A percentile compares a stretch with the other conserved stretches of the same genome.
These are phyloP conservation scores for Cladophialophora carrionii DNA, from an alignment of 2,329 filamentous ascomycete genomes.

Conservation along the genomic window DNA sequence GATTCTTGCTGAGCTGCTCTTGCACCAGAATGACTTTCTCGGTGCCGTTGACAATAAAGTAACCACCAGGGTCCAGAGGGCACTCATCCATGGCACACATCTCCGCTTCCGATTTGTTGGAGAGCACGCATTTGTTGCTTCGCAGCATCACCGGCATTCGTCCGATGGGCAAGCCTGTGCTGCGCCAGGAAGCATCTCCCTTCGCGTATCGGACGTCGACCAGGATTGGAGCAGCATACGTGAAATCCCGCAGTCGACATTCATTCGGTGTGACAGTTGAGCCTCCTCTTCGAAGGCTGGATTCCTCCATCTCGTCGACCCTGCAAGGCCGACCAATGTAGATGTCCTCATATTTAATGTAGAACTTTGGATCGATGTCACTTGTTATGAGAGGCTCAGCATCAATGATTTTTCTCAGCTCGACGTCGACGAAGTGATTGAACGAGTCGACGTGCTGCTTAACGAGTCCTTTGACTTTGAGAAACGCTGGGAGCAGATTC, in stretches of 20 bases:
- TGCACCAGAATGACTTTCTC: constrained; percentile 99
- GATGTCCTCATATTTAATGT: constrained; percentile 84
- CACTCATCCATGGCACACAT: constrained; percentile 96
- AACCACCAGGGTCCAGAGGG: constrained; percentile 91
- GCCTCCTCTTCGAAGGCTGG: constrained; percentile 52
- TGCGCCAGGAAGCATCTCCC: constrained; percentile 74
- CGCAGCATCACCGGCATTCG: constrained; percentile 96
- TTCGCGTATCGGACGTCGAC: constrained; percentile 90
- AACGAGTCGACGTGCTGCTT: constrained; percentile 99
- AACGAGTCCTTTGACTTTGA: constrained; percentile 94
- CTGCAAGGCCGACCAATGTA: constrained; percentile 81
- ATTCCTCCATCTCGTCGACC: constrained; percentile 70
- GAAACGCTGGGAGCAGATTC: constrained; percentile 93
- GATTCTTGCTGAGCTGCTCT: constrained; percentile 98
- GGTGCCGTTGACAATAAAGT: constrained; percentile 96
- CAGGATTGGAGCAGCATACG: constrained; percentile 92
- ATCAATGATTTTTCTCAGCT: constrained; percentile 94
- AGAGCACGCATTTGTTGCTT: constrained; percentile 88
- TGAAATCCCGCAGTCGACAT: constrained; percentile 93
- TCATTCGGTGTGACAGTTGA: constrained; percentile 84
- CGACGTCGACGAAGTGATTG: constrained; percentile 96
- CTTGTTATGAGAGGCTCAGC: constrained; percentile 87
- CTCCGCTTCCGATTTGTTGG: constrained; percentile 78
- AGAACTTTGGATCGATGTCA: constrained; percentile 91
- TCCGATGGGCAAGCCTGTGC: constrained; percentile 76